phyloP scores from a whole-genome alignment of 225 moss, liverwort and hornwort species.

The Pseudisothecium myosuroides region DNA sequence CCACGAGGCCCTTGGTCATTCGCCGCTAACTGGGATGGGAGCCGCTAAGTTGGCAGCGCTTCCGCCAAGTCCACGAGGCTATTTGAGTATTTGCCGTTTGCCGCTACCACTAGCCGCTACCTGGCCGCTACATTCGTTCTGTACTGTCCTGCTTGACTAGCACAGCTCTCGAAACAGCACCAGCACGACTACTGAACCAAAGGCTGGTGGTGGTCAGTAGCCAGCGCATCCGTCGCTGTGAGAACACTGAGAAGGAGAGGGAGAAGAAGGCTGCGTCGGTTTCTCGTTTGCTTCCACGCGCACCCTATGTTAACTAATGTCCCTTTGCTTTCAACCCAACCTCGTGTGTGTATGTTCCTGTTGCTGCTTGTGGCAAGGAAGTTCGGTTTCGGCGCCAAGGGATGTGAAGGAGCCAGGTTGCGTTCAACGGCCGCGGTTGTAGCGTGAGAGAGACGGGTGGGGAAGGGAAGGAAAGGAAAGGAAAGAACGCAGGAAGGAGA shows the following conservation, averaged over 20 bases:
- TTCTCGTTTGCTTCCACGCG: not conserved
- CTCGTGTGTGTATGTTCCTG: not conserved
- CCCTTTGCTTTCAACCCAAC: not conserved
- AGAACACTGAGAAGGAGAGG: not conserved
- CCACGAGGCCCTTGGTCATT: not conserved
- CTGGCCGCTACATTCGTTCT: not conserved
- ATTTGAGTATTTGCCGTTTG: not conserved
- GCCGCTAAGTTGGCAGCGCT: not conserved
- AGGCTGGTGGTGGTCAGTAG: not conserved
- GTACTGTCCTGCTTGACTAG: not conserved
- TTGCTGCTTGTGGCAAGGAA: not conserved
- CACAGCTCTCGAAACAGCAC: not conserved
- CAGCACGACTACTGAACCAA: not conserved
- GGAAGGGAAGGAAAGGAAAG: not conserved
- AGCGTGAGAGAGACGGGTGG: not conserved
- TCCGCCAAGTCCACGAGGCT: not conserved
- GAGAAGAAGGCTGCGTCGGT: conserved; percentile 11
- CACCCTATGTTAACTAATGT: not conserved
- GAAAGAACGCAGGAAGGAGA: conserved; percentile 1
- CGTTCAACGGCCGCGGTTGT: not conserved
- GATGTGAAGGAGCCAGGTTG: not conserved
- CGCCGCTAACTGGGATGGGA: not conserved
- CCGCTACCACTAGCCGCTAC: not conserved
- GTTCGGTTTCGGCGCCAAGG: not conserved
- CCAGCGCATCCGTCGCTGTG: not conserved